These are phyloP conservation scores for Lophiostoma macrostomum DNA, from an alignment of 495 filamentous ascomycete species.

Conservation along the genomic window DNA sequence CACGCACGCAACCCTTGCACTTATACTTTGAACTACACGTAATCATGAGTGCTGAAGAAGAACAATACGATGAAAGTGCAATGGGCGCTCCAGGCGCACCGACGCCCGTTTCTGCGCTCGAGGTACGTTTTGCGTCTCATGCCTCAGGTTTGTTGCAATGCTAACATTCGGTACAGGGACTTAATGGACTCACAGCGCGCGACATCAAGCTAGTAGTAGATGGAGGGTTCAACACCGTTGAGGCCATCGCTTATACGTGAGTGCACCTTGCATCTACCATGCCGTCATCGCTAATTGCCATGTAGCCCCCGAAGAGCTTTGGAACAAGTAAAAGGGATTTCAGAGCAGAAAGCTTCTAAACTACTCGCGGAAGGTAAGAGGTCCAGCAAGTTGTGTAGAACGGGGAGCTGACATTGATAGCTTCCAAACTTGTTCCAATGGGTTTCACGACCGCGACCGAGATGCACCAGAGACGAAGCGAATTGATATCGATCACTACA, in stretches of 20 bases:
- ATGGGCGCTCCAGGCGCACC: constrained; percentile 85
- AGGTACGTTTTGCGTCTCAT: constrained; percentile 54
- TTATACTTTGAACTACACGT: no score
- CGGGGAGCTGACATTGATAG: constrained; percentile 45
- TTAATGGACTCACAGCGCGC: constrained; percentile 82
- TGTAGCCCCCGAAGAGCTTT: constrained; percentile 70
- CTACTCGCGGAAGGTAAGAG: constrained; percentile 79
- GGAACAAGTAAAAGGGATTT: constrained; percentile 96
- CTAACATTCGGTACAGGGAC: constrained; percentile 51
- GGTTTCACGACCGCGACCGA: constrained; percentile 99
- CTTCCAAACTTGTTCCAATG: constrained; percentile 94
- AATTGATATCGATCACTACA: constrained; percentile 95
- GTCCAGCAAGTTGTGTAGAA: neutral
- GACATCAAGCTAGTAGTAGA: constrained; percentile 92
- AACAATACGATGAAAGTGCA: constrained; percentile 60
- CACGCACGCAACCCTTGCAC: no score
- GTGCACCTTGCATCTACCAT: neutral
- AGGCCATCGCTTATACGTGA: constrained; percentile 89
- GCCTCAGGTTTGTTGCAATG: neutral
- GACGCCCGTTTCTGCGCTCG: constrained; percentile 82
- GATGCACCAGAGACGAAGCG: constrained; percentile 94
- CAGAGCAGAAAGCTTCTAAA: constrained; percentile 91
- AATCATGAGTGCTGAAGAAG: constrained; percentile 57
- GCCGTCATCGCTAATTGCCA: neutral
- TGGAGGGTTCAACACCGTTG: constrained; percentile 90